phyloP scores from a whole-genome alignment of 2,329 filamentous ascomycete species.

The Diaporthe capsici region DNA sequence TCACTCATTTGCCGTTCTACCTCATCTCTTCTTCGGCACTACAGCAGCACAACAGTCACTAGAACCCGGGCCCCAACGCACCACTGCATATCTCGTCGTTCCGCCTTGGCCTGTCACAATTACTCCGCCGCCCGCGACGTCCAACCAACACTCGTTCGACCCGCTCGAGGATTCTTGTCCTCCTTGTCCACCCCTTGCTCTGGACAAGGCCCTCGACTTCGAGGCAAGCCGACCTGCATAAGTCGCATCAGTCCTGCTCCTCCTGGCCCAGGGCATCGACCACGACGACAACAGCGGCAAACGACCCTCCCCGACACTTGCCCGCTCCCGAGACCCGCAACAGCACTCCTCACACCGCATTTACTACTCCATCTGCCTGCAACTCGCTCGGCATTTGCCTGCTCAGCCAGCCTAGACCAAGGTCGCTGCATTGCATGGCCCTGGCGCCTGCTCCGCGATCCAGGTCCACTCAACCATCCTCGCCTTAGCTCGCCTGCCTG shows the following conservation, averaged over 20 bases:
- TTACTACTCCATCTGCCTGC: slow-evolving; percentile 23
- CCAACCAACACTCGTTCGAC: not conserved
- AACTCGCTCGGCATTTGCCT: slow-evolving; percentile 32
- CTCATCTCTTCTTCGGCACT: slow-evolving; percentile 19
- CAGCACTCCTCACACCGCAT: slow-evolving; percentile 2
- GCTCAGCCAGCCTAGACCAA: not conserved
- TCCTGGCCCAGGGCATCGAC: not conserved
- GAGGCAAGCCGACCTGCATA: not conserved
- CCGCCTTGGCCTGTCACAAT: slow-evolving; percentile 26
- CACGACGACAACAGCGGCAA: too few relatives aligned
- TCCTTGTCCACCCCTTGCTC: not conserved
- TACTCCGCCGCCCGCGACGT: slow-evolving; percentile 13
- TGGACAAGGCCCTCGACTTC: too few relatives aligned
- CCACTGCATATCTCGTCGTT: slow-evolving; percentile 6
- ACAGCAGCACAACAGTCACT: not conserved
- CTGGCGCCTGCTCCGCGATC: slow-evolving; percentile 2
- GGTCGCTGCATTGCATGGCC: slow-evolving; percentile 30
- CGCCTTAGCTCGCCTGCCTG: not conserved
- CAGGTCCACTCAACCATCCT: not conserved
- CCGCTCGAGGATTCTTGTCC: not conserved
- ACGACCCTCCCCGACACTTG: not conserved
- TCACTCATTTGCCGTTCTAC: slow-evolving; percentile 13
- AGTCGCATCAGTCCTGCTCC: not conserved
- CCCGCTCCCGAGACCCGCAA: slow-evolving; percentile 33
- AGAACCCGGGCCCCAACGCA: not conserved